Evolutionary conservation across 1,284 basidiomycete species (phyloP), one percentile per base, ranked within the genome.

Genomic region (Farysia itapuensis): DNA sequence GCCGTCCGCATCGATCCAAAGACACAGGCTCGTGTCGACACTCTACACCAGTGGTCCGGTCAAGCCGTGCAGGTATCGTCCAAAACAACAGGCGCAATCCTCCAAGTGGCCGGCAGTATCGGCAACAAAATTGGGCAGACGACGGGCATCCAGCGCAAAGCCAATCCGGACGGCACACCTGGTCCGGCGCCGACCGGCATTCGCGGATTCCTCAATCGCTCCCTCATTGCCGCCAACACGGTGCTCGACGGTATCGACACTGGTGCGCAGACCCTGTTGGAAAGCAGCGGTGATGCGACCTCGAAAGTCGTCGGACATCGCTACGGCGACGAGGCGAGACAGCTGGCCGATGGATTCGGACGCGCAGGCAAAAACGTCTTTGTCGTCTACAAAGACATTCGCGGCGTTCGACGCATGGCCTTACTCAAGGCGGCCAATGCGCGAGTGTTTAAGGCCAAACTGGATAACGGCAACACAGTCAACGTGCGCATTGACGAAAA

Each of bases 221-320:
- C 70, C 1, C 52, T 78, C 15, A 58, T 74, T 15, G 77, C 75
- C 4, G 57, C 72, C 43, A 74, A 68, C 43, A 70, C 70, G 6
- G 65, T 78, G 11, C 53, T 73, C 7, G 77, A 78, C 26, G 70
- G 74, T 6, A 38, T 77, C n/a, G 77, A 77, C 28, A 54, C 64
- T 1, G 68, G 71, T 16, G 70, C 50, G n/a, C 70, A 66, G 32
- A 47, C 43, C 2, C 36, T 71, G 4, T 40, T 77, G 6, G 61
- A 64, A 15, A 69, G 65, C 20, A 60, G 69, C 12, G 51, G 65
- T 3, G 54, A 71, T 14, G 70, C 75, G 0, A 67, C 73, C 0
- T 69, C 68, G 9, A 43, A 63, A 18, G 73, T 78, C 5, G 72
- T 78, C 2, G 65, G 67, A 18, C 77, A 78, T 67, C 49, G 45